A percentile compares a stretch with the other conserved stretches of the same genome.
Evolutionary conservation across 2,329 filamentous ascomycete genomes (phyloP).

Genomic region (Triangularia setosa): DNA sequence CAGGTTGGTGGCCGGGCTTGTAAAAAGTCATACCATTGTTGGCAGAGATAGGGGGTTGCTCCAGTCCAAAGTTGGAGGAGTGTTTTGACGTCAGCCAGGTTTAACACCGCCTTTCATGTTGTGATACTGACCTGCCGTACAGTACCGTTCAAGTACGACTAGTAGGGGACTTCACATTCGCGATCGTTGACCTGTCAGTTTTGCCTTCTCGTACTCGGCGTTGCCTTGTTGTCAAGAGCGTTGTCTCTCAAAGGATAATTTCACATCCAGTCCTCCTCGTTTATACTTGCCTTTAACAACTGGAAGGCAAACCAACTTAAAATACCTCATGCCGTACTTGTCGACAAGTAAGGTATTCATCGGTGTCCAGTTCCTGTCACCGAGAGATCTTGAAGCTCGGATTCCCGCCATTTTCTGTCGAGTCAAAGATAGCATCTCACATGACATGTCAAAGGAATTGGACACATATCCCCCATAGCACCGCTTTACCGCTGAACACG

Average conservation of each 20-base stretch:
- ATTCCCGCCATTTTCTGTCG: background rate
- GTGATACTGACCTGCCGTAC: background rate
- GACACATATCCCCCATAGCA: too few species aligned
- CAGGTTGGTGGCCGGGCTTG: background rate
- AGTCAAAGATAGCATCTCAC: too few species aligned
- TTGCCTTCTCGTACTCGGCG: background rate
- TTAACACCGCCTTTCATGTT: background rate
- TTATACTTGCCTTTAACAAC: background rate
- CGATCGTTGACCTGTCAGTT: background rate
- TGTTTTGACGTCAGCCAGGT: background rate
- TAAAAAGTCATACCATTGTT: background rate
- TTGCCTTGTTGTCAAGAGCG: background rate
- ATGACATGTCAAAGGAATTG: too few species aligned
- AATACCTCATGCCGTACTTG: background rate
- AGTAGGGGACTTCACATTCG: background rate
- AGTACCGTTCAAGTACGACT: background rate
- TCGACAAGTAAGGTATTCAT: background rate
- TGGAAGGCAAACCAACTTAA: background rate
- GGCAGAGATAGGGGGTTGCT: background rate
- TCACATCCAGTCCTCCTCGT: too few species aligned
- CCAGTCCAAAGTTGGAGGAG: background rate
- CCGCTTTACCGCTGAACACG: too few species aligned
- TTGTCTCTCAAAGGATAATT: background rate
- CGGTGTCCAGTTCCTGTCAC: background rate
- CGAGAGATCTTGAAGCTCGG: background rate